Base-by-base conservation (phyloP, 768 basidiomycete species). In the Cystofilobasidium bisporidii region DNA sequence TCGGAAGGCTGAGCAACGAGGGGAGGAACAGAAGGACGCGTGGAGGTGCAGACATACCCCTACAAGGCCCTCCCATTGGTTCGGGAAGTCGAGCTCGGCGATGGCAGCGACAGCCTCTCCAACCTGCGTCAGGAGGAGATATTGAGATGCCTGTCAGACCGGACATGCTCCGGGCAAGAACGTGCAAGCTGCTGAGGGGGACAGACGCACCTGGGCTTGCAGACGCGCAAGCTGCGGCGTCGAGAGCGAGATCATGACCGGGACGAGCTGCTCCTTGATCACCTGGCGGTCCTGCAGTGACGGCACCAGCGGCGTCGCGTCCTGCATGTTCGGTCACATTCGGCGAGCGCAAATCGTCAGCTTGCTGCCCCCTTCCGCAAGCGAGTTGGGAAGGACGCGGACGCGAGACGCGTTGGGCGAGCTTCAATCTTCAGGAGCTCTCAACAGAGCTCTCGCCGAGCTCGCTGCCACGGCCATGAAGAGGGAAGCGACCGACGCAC, bases 61-160 rank as follows among this genome's bases (percentile, higher is more conserved):
- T 72, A 96, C 86, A 69, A 98, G 83, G 78, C 87, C 85, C 22
- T 83, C 81, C 96, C 96, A 99, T 71, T 83, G 83, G 20, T 80
- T 77, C 14, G 96, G 96, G 75, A 98, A 99, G 79, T 99, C 96
- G 30, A 86, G 81, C 71, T 87, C 85, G 18, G 96, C 93, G 74
- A 98, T 87, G 72, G 93, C 83, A 11, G 92, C 86, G 38, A 98
- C 87, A 14, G 91, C 84, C 78, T 99, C 93, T 20, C 91, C 93
- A 40, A 98, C 83, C 78, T 98, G 92, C 1, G 86, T 84, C n/a
- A n/a, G n/a, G n/a, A n/a, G n/a, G n/a, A n/a, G n/a, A n/a, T n/a
- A n/a, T n/a, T n/a, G n/a, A n/a, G n/a, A n/a, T n/a, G n/a, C n/a
- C n/a, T n/a, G n/a, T n/a, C n/a, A n/a, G n/a, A n/a, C n/a, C n/a